Percentiles rank a stretch among this genome's conserved stretches.
phyloP scores from a whole-genome alignment of 768 basidiomycete genomes.

The Mycena venus region DNA sequence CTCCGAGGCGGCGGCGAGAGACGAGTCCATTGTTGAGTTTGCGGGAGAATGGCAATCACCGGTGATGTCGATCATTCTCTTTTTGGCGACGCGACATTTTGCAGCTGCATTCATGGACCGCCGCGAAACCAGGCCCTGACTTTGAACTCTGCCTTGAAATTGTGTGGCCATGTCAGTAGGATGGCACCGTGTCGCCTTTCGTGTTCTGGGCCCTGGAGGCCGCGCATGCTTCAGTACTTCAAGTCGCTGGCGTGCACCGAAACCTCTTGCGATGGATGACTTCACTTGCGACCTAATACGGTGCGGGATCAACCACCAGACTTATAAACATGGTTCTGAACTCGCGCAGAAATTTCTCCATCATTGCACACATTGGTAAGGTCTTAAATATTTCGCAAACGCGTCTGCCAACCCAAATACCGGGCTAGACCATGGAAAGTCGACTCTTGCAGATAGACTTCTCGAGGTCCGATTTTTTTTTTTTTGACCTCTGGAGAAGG shows the following conservation, averaged over 20 bases:
- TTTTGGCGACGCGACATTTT: constrained; percentile 38
- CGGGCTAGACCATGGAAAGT: constrained; percentile 93
- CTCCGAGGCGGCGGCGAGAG: constrained; percentile 84
- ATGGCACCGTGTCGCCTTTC: constrained; percentile 49
- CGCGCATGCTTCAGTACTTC: constrained; percentile 48
- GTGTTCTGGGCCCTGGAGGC: constrained; percentile 35
- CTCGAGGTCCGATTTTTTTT: constrained; percentile 70
- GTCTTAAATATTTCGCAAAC: not conserved
- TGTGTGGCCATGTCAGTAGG: constrained; percentile 41
- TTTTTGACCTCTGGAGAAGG: constrained; percentile 7
- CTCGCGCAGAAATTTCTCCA: constrained; percentile 84
- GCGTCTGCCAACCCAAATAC: not conserved
- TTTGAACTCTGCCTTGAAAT: not conserved
- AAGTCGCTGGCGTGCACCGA: constrained; percentile 41
- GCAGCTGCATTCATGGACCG: not conserved
- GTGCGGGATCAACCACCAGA: constrained; percentile 48
- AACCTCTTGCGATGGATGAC: constrained; percentile 66
- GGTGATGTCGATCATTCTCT: not conserved
- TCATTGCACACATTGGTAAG: constrained; percentile 94
- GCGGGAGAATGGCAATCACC: not conserved
- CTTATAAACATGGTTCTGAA: not conserved
- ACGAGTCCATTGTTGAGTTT: constrained; percentile 54
- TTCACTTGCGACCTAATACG: constrained; percentile 79
- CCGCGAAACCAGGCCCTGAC: constrained; percentile 18
- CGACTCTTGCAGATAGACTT: constrained; percentile 90